Evolutionary conservation across 2,329 filamentous ascomycete species (phyloP).

Genomic region (Talaromyces rugulosus): DNA sequence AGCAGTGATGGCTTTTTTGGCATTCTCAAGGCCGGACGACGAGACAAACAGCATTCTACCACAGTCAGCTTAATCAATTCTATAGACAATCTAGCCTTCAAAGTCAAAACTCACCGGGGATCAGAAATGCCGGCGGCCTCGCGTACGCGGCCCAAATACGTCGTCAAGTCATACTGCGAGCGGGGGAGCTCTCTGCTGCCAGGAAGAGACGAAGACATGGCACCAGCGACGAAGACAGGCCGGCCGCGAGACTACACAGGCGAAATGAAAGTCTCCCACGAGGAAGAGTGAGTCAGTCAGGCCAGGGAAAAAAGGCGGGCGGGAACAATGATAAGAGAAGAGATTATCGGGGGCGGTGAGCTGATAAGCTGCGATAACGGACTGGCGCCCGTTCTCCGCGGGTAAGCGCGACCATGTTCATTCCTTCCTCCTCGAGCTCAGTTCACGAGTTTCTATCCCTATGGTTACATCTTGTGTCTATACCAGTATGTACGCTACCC

Average conservation of each 20-base stretch:
- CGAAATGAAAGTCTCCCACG: neutral
- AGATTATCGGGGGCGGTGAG: constrained; percentile 34
- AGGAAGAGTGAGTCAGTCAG: neutral
- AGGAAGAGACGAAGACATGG: constrained; percentile 60
- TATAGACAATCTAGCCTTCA: neutral
- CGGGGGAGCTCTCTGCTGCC: constrained; percentile 76
- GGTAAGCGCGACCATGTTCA: neutral
- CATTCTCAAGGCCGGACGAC: constrained; percentile 71
- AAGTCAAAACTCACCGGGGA: constrained; percentile 64
- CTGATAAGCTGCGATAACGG: constrained; percentile 5
- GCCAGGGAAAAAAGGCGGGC: constrained; percentile 11
- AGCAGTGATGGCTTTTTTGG: constrained; percentile 72
- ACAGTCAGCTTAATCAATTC: neutral
- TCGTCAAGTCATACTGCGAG: constrained; percentile 87
- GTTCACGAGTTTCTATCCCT: neutral
- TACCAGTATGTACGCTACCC: neutral
- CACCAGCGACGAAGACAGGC: neutral
- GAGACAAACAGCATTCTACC: constrained; percentile 83
- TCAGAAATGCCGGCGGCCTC: constrained; percentile 88
- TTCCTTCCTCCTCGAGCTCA: no score
- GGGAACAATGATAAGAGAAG: constrained; percentile 17
- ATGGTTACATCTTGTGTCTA: neutral
- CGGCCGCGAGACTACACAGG: neutral
- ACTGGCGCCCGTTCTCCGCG: neutral
- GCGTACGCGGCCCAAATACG: constrained; percentile 91